Conservation (phyloP, 179 eudicot genomes). For the Actinidia arguta region DNA sequence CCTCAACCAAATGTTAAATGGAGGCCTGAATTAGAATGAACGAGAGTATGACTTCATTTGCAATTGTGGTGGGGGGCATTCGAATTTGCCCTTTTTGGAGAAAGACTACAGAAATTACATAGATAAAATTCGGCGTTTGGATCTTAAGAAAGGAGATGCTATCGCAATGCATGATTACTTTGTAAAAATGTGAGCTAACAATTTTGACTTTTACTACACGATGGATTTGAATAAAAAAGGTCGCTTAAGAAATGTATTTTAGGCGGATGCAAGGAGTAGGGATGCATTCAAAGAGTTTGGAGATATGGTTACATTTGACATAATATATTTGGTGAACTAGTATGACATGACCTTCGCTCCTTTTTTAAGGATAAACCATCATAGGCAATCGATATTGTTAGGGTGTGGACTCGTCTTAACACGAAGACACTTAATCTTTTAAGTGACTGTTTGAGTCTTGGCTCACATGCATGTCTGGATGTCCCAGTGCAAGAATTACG, state of each 20-base stretch:
- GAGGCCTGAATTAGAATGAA: not conserved
- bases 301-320: not conserved
- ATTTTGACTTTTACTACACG: not conserved
- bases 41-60: not conserved
- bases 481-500: not conserved
- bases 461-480: slow-evolving; percentile 3
- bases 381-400: slow-evolving; percentile 1
- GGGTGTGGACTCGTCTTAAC: slow-evolving; percentile 4
- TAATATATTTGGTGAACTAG: not conserved
- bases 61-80: not conserved
- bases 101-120: not conserved
- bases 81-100: not conserved
- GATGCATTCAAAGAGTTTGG: not conserved
- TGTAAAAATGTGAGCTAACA: not conserved
- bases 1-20: not conserved
- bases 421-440: not conserved
- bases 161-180: not conserved
- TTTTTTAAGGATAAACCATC: not conserved
- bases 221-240: not conserved
- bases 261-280: slow-evolving; percentile 12
- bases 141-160: not conserved
- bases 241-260: slow-evolving; percentile 10
- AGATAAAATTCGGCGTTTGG: not conserved
- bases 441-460: not conserved
- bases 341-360: not conserved